Evolutionary conservation across 805 yeast species (phyloP), one percentile per base, ranked within the genome.

Genomic region (Ogataea neopini): DNA sequence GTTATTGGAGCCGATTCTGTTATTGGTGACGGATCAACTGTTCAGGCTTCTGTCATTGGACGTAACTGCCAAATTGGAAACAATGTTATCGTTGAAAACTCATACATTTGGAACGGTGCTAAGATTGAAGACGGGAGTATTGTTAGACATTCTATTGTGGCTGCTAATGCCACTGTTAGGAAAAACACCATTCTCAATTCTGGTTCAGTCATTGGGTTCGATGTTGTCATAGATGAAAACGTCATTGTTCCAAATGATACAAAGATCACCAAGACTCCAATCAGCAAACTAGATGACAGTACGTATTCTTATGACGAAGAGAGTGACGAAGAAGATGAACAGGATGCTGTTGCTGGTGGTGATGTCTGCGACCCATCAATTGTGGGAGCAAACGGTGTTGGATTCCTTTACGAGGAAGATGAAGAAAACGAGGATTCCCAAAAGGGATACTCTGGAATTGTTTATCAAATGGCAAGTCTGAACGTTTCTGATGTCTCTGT

Each of bases 81-180:
- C 43, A 83, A 87, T 57, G 94, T 86, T 19, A 66, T 54, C 2
- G 81, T 94, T 39, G 76, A 71, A 40, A 83, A 88, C 59, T 83
- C 96, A 15, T 91, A 87, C 62, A 78, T 94, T 39, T 92, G 97
- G 96, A 95, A 89, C 58, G 80, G 87, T 53, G 84, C 88, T 0
- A 68, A 71, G 2, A 81, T 94, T 52, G 88, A 78, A 45, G 92
- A 89, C 62, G 75, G 81, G 41, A 73, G 79, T 19, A 66, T 62
- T 1, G 67, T 92, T 11, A 72, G 73, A 40, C 79, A 81, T 56
- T 74, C 94, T 1, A 82, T 92, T 26, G 74, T 94, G 32, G 97
- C 96, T 3, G 73, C 79, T 20, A 66, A 75, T 53, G 84, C 86
- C 0, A 63, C 65, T 1, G 69, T 94, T 46, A 82, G 82, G 13